Evolutionary conservation across 1,284 basidiomycete species (phyloP).

Genomic region (Moesziomyces sp.): DNA sequence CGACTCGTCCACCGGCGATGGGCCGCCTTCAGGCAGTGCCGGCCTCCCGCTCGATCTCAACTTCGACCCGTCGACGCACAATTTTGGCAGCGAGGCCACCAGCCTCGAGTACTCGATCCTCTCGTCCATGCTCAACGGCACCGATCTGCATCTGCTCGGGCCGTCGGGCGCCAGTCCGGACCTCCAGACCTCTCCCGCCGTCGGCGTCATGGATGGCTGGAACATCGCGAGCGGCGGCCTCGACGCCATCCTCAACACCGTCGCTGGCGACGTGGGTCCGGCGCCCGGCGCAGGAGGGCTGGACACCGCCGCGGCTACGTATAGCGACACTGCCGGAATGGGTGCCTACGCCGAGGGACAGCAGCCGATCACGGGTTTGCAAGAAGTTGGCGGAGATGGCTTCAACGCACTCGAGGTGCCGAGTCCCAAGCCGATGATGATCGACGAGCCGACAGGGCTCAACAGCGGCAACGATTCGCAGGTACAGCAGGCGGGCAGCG

Average conservation of each 20-base stretch:
- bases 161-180: constrained; percentile 52
- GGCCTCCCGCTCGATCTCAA: constrained; percentile 68
- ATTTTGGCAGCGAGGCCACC: constrained; percentile 85
- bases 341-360: constrained; percentile 12
- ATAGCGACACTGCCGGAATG: constrained; percentile 40
- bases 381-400: constrained; percentile 19
- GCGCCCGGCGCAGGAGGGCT: constrained; percentile 26
- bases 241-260: constrained; percentile 27
- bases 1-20: constrained; percentile 27
- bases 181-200: constrained; percentile 46
- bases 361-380: constrained; percentile 14
- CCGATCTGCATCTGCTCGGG: constrained; percentile 52
- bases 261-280: constrained; percentile 15
- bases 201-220: constrained; percentile 56
- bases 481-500: constrained; percentile 16
- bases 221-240: constrained; percentile 38
- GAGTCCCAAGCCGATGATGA: constrained; percentile 29
- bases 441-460: constrained; percentile 26
- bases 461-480: background rate
- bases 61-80: constrained; percentile 74
- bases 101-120: constrained; percentile 92
- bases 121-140: constrained; percentile 78
- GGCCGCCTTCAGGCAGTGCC: constrained; percentile 8
- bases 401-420: constrained; percentile 58
- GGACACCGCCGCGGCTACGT: constrained; percentile 37